Evolutionary conservation across 257 asterid genomes (phyloP).

Genomic region (Gynochthodes officinalis): DNA sequence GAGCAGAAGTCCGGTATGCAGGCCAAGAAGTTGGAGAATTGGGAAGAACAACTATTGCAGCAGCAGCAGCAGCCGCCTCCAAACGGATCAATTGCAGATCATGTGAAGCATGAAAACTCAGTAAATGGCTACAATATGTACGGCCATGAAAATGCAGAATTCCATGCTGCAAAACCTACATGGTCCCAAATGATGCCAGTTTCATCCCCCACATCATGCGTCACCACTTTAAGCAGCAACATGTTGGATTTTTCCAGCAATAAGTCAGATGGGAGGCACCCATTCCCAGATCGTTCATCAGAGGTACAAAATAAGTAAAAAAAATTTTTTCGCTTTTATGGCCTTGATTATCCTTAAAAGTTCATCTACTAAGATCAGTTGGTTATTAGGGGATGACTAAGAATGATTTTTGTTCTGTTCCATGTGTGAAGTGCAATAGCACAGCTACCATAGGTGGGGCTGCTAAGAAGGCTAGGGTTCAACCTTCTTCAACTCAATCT

Average conservation of each 20-base stretch:
- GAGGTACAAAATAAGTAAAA: conserved; percentile 48
- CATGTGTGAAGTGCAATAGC: conserved; percentile 51
- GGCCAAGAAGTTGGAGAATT: conserved; percentile 45
- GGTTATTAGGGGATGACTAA: neutral
- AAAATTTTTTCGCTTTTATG: too few relatives aligned
- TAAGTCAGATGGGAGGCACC: conserved; percentile 34
- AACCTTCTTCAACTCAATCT: conserved; percentile 54
- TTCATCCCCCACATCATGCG: conserved; percentile 56
- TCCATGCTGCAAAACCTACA: conserved; percentile 27
- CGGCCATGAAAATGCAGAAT: conserved; percentile 28
- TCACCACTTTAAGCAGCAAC: conserved; percentile 43
- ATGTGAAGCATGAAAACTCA: conserved; percentile 31
- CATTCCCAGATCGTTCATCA: conserved; percentile 46
- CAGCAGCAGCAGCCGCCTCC: conserved; percentile 27
- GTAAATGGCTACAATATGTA: conserved; percentile 12
- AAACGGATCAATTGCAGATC: conserved; percentile 13
- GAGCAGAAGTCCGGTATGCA: conserved; percentile 33
- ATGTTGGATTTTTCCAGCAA: conserved; percentile 50
- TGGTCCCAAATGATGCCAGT: conserved; percentile 44
- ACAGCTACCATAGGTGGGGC: conserved; percentile 45
- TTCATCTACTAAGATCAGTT: too few relatives aligned
- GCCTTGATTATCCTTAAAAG: too few relatives aligned
- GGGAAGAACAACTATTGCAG: conserved; percentile 44
- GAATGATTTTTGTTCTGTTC: neutral
- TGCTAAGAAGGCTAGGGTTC: conserved; percentile 68